Evolutionary conservation across 176 grass and related monocot genomes (phyloP), one percentile per base, ranked within the genome.

Genomic region (Saccharum spontaneum): DNA sequence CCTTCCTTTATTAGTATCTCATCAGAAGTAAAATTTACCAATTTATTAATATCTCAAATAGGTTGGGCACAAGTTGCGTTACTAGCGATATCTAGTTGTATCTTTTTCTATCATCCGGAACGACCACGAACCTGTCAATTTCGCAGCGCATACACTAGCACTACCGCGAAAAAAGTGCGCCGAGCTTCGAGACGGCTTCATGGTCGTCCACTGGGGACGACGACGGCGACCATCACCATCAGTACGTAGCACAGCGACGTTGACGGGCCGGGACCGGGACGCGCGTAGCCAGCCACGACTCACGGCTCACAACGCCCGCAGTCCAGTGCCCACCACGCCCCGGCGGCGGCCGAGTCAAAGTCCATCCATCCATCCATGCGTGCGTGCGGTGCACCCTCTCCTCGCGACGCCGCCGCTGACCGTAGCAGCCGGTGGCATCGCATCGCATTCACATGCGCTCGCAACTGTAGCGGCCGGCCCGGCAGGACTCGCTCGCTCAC

Each of bases 341-440:
- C 69, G 39, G 69, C 20, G 1, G 17, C 64, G 64, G 0, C 64
- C 64, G 63, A 43, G 74, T 85, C 83, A 78, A 78, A 33, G 23
- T 26, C 41, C 40, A 16, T 38, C 67, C 67, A 16, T 31, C 33
- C 77, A 41, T 55, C 33, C 67, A 76, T 49, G 11, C 10, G 70
- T 23, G 46, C 55, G 5, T 8, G 52, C 50, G 49, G 44, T 15
- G 45, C 17, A 0, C 48, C 48, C 15, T 8, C 1, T 9, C 18
- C 37, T 18, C 36, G 36, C 36, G 66, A 20, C 37, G 36, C 7
- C 67, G 36, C 20, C 68, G 69, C 20, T 39, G 37, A 10, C 37
- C 8, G 67, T 43, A 71, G 13, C 37, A 70, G 20, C 36, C 3
- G 13, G 44, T 4, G 5, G 48, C 28, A 1, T 18, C 6, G 20